Percentiles rank a stretch among this genome's conserved stretches.
Conservation (phyloP, 129 eudicot species). For the Ambrosia trifida region DNA sequence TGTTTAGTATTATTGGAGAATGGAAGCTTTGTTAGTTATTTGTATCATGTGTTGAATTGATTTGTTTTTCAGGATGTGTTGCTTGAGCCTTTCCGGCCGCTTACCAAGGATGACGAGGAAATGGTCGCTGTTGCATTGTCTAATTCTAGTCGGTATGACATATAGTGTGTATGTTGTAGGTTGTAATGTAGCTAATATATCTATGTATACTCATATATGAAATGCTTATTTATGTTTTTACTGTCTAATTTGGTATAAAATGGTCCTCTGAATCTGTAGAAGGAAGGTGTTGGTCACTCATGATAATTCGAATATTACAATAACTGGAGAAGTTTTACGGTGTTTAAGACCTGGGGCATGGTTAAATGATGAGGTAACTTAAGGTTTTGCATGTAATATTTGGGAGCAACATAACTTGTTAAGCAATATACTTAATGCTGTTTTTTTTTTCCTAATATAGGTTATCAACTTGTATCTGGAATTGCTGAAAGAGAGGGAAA, state of each 20-base stretch:
- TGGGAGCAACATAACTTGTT: conserved; percentile 2
- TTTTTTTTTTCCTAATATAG: conserved; percentile 43
- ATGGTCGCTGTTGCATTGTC: conserved; percentile 61
- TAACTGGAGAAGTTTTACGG: conserved; percentile 71
- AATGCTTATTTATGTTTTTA: background rate
- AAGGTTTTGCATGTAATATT: background rate
- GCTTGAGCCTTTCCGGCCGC: conserved; percentile 68
- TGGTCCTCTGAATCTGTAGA: conserved; percentile 40
- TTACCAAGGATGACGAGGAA: conserved; percentile 55
- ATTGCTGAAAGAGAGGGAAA: conserved; percentile 92
- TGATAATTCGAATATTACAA: conserved; percentile 69
- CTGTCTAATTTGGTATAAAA: conserved; percentile 18
- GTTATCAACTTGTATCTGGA: conserved; percentile 89
- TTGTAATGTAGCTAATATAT: background rate
- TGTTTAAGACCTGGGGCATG: conserved; percentile 80
- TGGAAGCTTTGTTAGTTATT: conserved; percentile 16
- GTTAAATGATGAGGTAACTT: conserved; percentile 93
- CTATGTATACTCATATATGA: background rate
- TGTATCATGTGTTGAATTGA: conserved; percentile 16
- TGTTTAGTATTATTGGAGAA: background rate
- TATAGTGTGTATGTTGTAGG: background rate
- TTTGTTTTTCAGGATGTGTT: conserved; percentile 50
- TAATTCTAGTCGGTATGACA: conserved; percentile 53
- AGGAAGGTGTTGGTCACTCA: conserved; percentile 78
- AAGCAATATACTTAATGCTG: conserved; percentile 19